Evolutionary conservation across 768 basidiomycete genomes (phyloP).

Genomic region (Leucocoprinus birnbaumii): DNA sequence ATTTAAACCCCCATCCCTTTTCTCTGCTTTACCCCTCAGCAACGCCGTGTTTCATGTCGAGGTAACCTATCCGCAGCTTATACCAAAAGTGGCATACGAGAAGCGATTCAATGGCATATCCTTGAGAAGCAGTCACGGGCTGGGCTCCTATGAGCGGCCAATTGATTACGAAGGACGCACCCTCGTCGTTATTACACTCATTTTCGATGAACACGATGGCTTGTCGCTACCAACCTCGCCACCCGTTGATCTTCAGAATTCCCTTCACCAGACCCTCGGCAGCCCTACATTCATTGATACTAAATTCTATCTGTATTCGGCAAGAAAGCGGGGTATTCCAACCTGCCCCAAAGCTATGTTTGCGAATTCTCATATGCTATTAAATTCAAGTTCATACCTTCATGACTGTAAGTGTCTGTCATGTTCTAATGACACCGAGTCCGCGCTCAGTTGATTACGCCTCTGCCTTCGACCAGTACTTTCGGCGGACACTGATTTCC

Average conservation of each 20-base stretch:
- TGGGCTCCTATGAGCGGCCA: constrained; percentile 1
- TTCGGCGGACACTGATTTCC: neutral
- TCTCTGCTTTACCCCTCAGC: neutral
- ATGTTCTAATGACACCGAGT: neutral
- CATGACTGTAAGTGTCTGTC: constrained; percentile 5
- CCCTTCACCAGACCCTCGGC: neutral
- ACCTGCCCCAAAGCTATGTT: neutral
- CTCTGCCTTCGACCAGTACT: neutral
- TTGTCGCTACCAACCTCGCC: neutral
- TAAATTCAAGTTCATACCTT: neutral
- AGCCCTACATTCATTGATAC: constrained; percentile 8
- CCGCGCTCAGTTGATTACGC: neutral
- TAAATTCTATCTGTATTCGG: constrained; percentile 13
- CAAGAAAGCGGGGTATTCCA: neutral
- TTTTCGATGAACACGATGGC: neutral
- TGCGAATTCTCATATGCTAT: constrained; percentile 6
- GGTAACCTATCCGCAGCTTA: neutral
- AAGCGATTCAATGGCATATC: neutral
- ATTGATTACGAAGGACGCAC: neutral
- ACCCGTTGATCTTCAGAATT: neutral
- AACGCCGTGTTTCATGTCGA: neutral
- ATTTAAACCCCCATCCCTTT: neutral
- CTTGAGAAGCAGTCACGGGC: neutral
- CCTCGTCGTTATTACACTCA: neutral
- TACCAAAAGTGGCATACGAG: neutral